phyloP scores from a whole-genome alignment of 257 asterid genomes.

The Salvia miltiorrhiza region DNA sequence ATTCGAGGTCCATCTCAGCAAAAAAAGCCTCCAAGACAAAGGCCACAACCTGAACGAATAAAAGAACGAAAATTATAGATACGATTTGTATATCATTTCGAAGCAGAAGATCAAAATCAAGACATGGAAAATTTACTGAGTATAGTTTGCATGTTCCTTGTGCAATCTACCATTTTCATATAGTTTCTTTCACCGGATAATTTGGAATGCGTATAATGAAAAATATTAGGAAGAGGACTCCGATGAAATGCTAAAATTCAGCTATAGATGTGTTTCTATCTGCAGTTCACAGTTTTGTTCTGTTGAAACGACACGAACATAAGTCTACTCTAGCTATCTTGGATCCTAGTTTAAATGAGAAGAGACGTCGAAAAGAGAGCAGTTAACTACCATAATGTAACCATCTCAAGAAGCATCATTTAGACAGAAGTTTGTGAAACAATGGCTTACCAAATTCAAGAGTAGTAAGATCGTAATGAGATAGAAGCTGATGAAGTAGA shows the following conservation, averaged over 20 bases:
- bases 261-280: neutral
- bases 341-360: neutral
- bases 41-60: conserved; percentile 73
- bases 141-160: neutral
- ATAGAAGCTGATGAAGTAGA: conserved; percentile 94
- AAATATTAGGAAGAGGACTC: neutral
- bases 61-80: neutral
- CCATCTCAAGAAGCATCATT: neutral
- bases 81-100: neutral
- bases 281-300: neutral
- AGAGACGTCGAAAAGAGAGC: too few species aligned
- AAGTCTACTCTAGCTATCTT: neutral
- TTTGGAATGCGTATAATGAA: neutral
- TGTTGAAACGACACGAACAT: neutral
- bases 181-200: neutral
- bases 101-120: neutral
- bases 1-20: conserved; percentile 90
- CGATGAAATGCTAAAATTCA: neutral
- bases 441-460: conserved; percentile 65
- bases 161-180: neutral
- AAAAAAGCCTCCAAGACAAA: conserved; percentile 99
- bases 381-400: neutral
- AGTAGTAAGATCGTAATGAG: conserved; percentile 79
- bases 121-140: neutral
- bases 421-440: neutral